Evolutionary conservation across 2,329 filamentous ascomycete species (phyloP), one percentile per base, ranked within the genome.

Genomic region (Aphanoascus verrucosus): DNA sequence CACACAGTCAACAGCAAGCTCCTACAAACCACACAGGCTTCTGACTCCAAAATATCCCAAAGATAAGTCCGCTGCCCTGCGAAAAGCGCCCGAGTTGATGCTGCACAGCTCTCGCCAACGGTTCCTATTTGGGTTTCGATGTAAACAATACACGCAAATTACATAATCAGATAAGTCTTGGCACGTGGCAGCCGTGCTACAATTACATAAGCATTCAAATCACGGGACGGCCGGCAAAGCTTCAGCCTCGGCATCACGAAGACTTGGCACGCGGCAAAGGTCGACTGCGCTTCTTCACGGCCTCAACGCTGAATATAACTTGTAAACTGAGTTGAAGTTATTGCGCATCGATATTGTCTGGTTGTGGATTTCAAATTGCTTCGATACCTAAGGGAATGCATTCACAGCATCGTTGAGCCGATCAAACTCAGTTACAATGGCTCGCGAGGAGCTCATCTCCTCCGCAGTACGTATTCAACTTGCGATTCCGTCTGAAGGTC

Each of bases 371-470:
- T 5, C 12, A 7, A 14, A 4, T 12, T 17, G 20, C 6, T 9
- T 6, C 32, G 19, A 17, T 32, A 41, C 34, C 19, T 11, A 34
- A 23, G 19, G 6, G 8, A 17, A 8, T 9, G 8, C 1, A 43
- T 20, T 37, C 15, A 5, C 28, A 20, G 48, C 28, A 43, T 52
- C 15, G 20, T 45, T 17, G 19, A 37, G 1, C 20, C n/a, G 17
- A 34, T 19, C n/a, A 15, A 5, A 37, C 28, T 8, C 38, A 32
- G 5, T 42, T 71, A 91, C 83, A 77, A 84, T 90, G 76, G 88
- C 95, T 75, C 88, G 93, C 68, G 91, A 97, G 81, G 91, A 97
- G 69, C 77, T 96, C 59, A 82, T 95, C 64, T 77, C 82, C 62
- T 94, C 89, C 66, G 90, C 88, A 67, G 84, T 85, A 77, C 67